Conservation (phyloP, 106 monocot species). For the Dendrobium huoshanense region DNA sequence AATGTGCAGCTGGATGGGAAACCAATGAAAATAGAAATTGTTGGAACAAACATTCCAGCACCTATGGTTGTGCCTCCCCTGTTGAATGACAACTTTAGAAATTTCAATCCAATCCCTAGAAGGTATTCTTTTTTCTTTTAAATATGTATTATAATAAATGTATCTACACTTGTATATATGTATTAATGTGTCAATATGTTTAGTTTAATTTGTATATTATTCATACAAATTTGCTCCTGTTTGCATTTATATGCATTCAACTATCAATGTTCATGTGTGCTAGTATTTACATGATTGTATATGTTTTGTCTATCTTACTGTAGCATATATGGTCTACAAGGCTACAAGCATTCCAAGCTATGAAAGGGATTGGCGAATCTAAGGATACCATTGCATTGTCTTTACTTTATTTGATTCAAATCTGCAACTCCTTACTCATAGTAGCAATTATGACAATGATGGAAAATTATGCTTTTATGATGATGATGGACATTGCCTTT, state of each 20-base stretch:
- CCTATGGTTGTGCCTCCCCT: conserved; percentile 22
- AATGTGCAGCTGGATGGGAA: conserved; percentile 99
- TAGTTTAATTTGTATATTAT: background rate
- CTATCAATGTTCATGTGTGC: background rate
- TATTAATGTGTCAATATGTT: background rate
- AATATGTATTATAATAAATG: background rate
- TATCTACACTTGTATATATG: background rate
- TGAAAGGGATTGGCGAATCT: background rate
- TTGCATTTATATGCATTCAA: background rate
- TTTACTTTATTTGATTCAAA: background rate
- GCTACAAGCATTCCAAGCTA: background rate
- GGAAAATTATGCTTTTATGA: background rate
- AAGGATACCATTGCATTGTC: background rate
- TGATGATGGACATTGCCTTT: too few relatives aligned
- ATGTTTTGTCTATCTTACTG: background rate
- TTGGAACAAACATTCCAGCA: conserved; percentile 66
- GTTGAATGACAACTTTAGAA: conserved; percentile 36
- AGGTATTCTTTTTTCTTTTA: conserved; percentile 35
- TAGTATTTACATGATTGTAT: background rate
- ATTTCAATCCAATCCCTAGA: conserved; percentile 36
- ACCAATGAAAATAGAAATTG: conserved; percentile 95
- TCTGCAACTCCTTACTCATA: background rate
- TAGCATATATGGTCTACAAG: background rate
- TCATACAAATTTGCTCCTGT: background rate
- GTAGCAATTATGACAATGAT: background rate